Percentiles rank a stretch among this genome's conserved stretches.
phyloP scores from a whole-genome alignment of 345 rosid species.

The Aethionema arabicum region DNA sequence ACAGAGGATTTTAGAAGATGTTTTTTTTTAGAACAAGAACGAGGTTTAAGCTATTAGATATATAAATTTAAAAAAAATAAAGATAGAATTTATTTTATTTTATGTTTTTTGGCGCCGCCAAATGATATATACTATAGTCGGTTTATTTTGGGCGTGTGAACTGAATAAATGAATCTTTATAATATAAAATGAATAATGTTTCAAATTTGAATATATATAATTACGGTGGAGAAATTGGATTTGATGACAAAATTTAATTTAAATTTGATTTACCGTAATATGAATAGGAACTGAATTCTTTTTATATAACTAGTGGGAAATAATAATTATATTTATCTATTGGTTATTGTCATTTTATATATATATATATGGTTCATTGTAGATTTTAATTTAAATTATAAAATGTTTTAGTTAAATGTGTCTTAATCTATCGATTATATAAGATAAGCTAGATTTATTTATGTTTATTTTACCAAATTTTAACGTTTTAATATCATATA shows the following conservation, averaged over 20 bases:
- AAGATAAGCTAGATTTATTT: too few relatives aligned
- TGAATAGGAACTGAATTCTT: neutral
- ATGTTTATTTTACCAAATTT: too few relatives aligned
- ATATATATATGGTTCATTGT: too few relatives aligned
- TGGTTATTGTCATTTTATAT: too few relatives aligned
- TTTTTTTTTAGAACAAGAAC: conserved; percentile 19
- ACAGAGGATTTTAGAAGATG: conserved; percentile 23
- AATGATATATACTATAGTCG: conserved; percentile 27
- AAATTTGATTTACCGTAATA: neutral
- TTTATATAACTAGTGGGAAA: neutral
- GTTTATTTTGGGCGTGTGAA: conserved; percentile 30
- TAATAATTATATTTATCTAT: too few relatives aligned
- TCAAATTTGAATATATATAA: neutral
- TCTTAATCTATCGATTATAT: too few relatives aligned
- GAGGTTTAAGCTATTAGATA: conserved; percentile 29
- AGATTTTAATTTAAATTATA: too few relatives aligned
- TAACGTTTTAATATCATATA: too few relatives aligned
- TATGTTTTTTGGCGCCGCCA: conserved; percentile 34
- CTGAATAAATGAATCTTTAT: neutral
- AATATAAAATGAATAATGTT: neutral
- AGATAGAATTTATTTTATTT: neutral
- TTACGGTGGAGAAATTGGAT: too few relatives aligned
- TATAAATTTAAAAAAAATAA: conserved; percentile 3
- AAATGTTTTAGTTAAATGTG: too few relatives aligned
- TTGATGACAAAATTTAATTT: too few relatives aligned